Percentiles rank a stretch among this genome's conserved stretches.
phyloP scores from a whole-genome alignment of 2,329 filamentous ascomycete genomes.

The Dryadomyces sulphureus region DNA sequence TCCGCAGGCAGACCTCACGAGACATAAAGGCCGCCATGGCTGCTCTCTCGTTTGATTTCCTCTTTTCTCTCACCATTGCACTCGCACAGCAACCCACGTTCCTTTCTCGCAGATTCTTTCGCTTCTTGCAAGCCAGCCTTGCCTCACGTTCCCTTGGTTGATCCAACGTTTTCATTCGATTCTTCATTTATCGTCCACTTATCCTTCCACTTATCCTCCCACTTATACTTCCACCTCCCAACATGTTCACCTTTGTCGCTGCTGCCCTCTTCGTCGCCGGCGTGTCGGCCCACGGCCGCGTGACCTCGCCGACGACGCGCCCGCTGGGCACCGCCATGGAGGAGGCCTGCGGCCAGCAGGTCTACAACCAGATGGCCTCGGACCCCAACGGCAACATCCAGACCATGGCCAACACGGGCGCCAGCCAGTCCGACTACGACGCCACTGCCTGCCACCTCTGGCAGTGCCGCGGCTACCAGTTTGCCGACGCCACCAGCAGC shows the following conservation, averaged over 20 bases:
- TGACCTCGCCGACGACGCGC: conserved; percentile 31
- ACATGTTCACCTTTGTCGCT: not conserved
- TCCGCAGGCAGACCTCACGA: too few relatives aligned
- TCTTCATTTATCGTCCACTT: not conserved
- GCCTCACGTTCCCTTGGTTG: not conserved
- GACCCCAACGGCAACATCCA: conserved; percentile 45
- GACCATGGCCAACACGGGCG: conserved; percentile 33
- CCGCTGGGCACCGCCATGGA: conserved; percentile 34
- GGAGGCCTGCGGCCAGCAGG: conserved; percentile 36
- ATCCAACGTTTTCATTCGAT: not conserved
- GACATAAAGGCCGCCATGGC: not conserved
- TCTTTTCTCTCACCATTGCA: not conserved
- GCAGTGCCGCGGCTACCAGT: conserved; percentile 44
- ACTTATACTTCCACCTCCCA: not conserved
- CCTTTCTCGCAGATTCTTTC: conserved; percentile 5
- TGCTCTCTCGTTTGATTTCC: not conserved
- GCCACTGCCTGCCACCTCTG: conserved; percentile 32
- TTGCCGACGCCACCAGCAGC: conserved; percentile 32
- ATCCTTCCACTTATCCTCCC: too few relatives aligned
- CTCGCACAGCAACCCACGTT: conserved; percentile 1
- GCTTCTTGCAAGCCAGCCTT: conserved; percentile 1
- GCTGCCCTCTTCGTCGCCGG: conserved; percentile 19
- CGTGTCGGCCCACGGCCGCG: conserved; percentile 37
- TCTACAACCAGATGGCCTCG: conserved; percentile 33
- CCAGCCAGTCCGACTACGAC: conserved; percentile 29